phyloP scores from a whole-genome alignment of 2,329 filamentous ascomycete species.

The Didymella exigua region DNA sequence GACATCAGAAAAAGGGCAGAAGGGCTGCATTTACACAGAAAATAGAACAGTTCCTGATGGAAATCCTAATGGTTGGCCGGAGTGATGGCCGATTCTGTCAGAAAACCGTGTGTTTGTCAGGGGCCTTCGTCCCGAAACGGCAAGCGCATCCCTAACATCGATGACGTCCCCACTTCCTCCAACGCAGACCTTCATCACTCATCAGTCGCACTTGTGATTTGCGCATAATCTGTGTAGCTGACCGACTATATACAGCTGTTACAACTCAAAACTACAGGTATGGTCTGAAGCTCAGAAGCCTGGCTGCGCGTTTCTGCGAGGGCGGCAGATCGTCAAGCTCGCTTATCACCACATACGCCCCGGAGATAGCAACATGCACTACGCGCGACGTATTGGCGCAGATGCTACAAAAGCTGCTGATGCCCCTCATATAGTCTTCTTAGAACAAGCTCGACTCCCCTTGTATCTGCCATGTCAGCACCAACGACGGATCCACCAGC shows the following conservation, averaged over 20 bases:
- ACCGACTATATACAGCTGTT: neutral
- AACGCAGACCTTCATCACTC: neutral
- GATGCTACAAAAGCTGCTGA: conserved; percentile 1
- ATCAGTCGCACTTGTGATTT: neutral
- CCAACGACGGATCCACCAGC: neutral
- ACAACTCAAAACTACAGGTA: neutral
- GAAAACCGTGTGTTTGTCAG: neutral
- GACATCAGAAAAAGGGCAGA: neutral
- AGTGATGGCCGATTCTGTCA: neutral
- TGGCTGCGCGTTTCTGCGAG: conserved; percentile 1
- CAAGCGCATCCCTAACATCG: conserved; percentile 3
- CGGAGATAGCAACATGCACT: conserved; percentile 13
- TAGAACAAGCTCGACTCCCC: neutral
- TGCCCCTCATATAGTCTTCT: neutral
- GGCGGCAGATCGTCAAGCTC: conserved; percentile 7
- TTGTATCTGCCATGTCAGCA: neutral
- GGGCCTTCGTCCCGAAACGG: neutral
- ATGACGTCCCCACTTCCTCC: conserved; percentile 3
- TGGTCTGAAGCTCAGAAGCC: neutral
- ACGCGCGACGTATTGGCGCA: neutral
- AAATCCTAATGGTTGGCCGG: neutral
- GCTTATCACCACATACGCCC: neutral
- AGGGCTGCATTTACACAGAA: neutral
- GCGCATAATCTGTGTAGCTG: neutral
- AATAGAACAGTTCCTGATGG: too few species aligned